phyloP scores from a whole-genome alignment of 768 basidiomycete species.

The Kwoniella sp. region DNA sequence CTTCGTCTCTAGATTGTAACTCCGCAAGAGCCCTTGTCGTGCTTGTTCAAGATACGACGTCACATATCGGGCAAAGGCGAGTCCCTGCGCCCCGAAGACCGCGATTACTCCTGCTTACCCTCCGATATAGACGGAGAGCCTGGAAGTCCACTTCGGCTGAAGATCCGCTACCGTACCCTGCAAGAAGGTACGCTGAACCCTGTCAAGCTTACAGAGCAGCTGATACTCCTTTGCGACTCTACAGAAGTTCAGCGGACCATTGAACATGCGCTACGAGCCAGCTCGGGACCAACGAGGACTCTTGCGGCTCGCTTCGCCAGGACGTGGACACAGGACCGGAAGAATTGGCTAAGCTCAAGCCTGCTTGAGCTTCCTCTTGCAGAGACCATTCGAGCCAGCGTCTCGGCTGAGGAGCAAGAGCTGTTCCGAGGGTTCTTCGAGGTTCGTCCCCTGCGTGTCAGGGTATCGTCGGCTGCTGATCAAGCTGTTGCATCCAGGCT shows the following conservation, averaged over 20 bases:
- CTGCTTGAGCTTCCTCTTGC: slow-evolving; percentile 1
- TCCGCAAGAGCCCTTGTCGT: slow-evolving; percentile 68
- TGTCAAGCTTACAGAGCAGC: background rate
- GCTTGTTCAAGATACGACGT: slow-evolving; percentile 76
- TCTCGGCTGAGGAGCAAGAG: slow-evolving; percentile 45
- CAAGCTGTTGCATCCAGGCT: slow-evolving; percentile 3
- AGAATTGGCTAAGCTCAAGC: slow-evolving; percentile 16
- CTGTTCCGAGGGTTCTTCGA: slow-evolving; percentile 44
- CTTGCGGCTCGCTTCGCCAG: background rate
- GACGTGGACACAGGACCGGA: background rate
- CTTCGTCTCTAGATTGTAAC: slow-evolving; percentile 52
- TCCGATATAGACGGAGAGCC: too few relatives aligned
- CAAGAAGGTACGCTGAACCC: slow-evolving; percentile 62
- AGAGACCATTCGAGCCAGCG: slow-evolving; percentile 5
- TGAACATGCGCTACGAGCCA: background rate
- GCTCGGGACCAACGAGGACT: background rate
- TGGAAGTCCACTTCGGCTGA: slow-evolving; percentile 50
- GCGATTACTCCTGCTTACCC: too few relatives aligned
- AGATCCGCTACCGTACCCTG: slow-evolving; percentile 71
- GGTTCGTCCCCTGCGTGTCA: slow-evolving; percentile 34
- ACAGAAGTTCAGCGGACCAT: slow-evolving; percentile 2
- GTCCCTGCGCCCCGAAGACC: too few relatives aligned
- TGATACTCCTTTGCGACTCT: background rate
- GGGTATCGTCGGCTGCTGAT: background rate
- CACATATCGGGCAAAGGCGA: too few relatives aligned